Conservation (phyloP, 352 stramenopile genomes). For the Globisporangium polare region DNA sequence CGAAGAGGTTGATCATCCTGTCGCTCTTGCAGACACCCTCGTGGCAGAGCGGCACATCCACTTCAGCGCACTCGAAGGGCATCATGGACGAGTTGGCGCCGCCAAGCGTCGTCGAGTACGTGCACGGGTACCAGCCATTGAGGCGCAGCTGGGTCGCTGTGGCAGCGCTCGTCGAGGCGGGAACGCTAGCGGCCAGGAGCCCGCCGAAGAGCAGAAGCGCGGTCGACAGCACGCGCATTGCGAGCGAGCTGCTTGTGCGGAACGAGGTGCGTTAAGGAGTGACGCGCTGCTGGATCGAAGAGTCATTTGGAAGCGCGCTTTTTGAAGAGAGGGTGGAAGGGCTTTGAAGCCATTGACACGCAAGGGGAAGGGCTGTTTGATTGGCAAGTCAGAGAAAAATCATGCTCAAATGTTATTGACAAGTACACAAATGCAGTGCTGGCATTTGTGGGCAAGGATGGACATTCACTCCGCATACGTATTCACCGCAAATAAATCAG, state of each 20-base stretch:
- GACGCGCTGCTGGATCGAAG: neutral
- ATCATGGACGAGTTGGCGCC: neutral
- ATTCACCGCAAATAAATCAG: neutral
- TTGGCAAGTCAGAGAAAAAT: neutral
- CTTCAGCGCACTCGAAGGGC: conserved; percentile 44
- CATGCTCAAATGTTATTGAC: too few relatives aligned
- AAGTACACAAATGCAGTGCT: too few relatives aligned
- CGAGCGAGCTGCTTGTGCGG: neutral
- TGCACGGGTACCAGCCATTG: conserved; percentile 64
- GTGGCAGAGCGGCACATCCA: conserved; percentile 73
- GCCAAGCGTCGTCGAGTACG: conserved; percentile 1
- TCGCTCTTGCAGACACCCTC: conserved; percentile 56
- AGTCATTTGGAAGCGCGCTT: too few relatives aligned
- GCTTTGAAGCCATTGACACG: neutral
- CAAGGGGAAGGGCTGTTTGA: neutral
- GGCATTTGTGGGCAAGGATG: too few relatives aligned
- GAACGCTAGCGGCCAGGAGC: neutral
- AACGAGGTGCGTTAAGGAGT: neutral
- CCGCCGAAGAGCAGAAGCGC: neutral
- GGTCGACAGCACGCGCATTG: neutral
- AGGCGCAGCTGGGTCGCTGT: conserved; percentile 23
- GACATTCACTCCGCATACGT: neutral
- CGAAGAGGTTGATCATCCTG: conserved; percentile 45
- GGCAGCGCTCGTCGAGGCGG: neutral
- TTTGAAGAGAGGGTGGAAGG: neutral